Evolutionary conservation across 768 basidiomycete species (phyloP), one percentile per base, ranked within the genome.

Genomic region (Ramaria sp.): DNA sequence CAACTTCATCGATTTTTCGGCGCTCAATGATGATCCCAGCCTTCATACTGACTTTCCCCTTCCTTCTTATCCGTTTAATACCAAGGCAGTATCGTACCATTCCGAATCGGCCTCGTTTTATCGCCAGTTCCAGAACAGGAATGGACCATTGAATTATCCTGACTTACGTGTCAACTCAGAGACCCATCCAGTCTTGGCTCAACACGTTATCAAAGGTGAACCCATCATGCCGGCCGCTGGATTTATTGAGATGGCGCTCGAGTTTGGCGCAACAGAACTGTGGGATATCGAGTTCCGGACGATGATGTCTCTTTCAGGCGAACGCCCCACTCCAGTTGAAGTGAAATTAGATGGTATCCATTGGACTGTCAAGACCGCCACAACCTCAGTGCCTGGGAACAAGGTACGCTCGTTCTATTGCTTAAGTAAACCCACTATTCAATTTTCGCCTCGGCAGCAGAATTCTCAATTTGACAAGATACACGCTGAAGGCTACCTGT

Each of bases 61-160:
- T 22, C 54, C 54, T 15, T 31, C 67, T 1, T 73, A 71, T 62
- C 72, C 74, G 0, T 70, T 73, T 55, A 51, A 63, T n/a, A 58
- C 37, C 20, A 70, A 68, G 58, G 27, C 39, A 10, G 41, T 67
- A n/a, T 64, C 68, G 2, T 64, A 60, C 19, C 61, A 58, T 37
- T 54, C 66, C 1, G 59, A 63, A 24, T 54, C 60, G 9, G 34
- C 53, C 27, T 54, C 46, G 15, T 46, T 57, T 17, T 49, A 19
- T 34, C 64, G 63, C 51, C 67, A 68, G 58, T 60, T 65, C 30
- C 61, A 55, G 30, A 45, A 31, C n/a, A 65, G 64, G 39, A 62
- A 64, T 31, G 72, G 75, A 0, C 73, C 75, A 1, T 61, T 76
- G 9, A 72, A 75, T 46, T 62, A 70, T 39, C 17, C 63, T 0